Evolutionary conservation across 1,284 basidiomycete genomes (phyloP), one percentile per base, ranked within the genome.

Genomic region (Leccinum fuscescens): DNA sequence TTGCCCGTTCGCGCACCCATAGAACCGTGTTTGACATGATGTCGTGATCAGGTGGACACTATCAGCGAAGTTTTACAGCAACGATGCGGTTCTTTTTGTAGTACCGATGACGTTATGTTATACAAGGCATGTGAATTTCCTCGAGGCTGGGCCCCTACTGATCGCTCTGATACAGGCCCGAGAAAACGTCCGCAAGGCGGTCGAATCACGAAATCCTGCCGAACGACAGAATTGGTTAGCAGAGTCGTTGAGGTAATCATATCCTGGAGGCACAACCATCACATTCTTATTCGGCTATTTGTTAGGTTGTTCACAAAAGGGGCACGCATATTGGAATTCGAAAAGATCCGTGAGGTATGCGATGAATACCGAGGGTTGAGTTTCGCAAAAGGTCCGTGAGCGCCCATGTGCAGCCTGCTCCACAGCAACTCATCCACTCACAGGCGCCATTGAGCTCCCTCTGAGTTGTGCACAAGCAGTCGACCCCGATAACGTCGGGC

Each of bases 31-130:
- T 46, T 44, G 42, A 67, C 53, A 69, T 54, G 15, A 49, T 61
- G 9, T 57, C 54, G 51, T 64, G 49, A 59, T 42, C 69, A 95
- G 93, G 91, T 98, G 64, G 97, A 99, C 75, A 93, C 93, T 3
- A 92, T 99, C 69, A 96, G 94, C 69, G 93, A 98, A 68, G 88
- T 94, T 57, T 78, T 99, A 35, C 96, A 99, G 73, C 89, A 92
- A 70, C 85, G 94, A 70, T 99, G 97, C 70, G 96, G 95, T 1
- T 93, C 93, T 17, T 99, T 99, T 82, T 98, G 96, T 76, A 96
- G 94, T 68, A 91, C 96, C 0, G 97, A 98, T 70, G 97, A 99
- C 77, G 97, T 99, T 49, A 92, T 98, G 80, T 79, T 98, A 54
- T 98, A 99, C 82, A 99, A 99, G 81, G 93, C 86, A 64, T 56